Evolutionary conservation across 2,329 filamentous ascomycete species (phyloP).

Genomic region (Colletotrichum sp.): DNA sequence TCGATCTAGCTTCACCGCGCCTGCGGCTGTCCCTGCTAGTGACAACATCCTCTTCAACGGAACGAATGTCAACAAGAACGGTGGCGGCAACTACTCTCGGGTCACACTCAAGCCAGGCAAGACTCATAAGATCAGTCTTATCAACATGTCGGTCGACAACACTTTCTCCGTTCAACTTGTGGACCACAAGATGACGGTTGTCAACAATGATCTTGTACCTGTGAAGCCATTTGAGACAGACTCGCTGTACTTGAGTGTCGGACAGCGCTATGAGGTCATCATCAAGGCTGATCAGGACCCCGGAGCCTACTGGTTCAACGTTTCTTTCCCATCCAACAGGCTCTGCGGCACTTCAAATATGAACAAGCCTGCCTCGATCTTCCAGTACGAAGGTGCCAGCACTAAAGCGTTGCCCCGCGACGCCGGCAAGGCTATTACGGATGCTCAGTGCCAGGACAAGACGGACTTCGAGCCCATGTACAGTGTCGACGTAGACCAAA

Average conservation of each 20-base stretch:
- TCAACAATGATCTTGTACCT: slow-evolving; percentile 69
- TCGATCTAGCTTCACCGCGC: slow-evolving; percentile 22
- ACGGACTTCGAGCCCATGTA: slow-evolving; percentile 30
- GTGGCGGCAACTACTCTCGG: slow-evolving; percentile 39
- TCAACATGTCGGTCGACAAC: slow-evolving; percentile 60
- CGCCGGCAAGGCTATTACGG: slow-evolving; percentile 29
- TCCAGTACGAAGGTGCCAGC: slow-evolving; percentile 40
- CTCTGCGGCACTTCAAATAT: slow-evolving; percentile 38
- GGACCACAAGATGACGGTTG: slow-evolving; percentile 67
- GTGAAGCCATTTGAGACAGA: slow-evolving; percentile 67
- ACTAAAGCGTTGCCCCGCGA: slow-evolving; percentile 30
- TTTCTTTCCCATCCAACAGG: slow-evolving; percentile 33
- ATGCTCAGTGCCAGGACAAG: slow-evolving; percentile 26
- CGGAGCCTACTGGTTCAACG: slow-evolving; percentile 39
- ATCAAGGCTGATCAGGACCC: slow-evolving; percentile 38
- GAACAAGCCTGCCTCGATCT: slow-evolving; percentile 39
- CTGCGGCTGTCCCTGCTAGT: slow-evolving; percentile 25
- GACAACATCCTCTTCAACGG: slow-evolving; percentile 51
- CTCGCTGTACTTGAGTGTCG: slow-evolving; percentile 66
- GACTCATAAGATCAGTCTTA: slow-evolving; percentile 62
- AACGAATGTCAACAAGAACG: slow-evolving; percentile 35
- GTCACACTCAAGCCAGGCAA: slow-evolving; percentile 58
- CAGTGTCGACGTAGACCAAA: slow-evolving; percentile 26
- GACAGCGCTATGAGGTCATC: slow-evolving; percentile 49
- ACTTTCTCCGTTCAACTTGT: slow-evolving; percentile 62